Evolutionary conservation across 2,329 filamentous ascomycete species (phyloP).

Genomic region (Teratosphaeria pseudoeucalypti): DNA sequence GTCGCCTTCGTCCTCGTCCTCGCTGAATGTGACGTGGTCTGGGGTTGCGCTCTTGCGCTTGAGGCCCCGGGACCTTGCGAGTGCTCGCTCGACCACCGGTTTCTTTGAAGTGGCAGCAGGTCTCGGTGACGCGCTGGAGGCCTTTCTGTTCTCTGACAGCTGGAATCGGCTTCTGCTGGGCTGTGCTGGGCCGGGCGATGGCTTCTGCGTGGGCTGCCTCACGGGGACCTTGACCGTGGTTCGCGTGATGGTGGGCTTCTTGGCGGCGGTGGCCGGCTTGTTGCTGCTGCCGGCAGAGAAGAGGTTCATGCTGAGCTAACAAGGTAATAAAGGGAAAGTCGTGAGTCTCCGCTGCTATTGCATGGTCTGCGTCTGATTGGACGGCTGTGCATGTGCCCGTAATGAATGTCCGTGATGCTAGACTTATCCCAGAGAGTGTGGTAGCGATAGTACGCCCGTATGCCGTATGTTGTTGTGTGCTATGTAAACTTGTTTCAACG

Average conservation of each 20-base stretch:
- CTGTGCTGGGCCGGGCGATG: slow-evolving; percentile 4
- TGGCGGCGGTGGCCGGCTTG: slow-evolving; percentile 8
- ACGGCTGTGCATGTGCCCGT: background rate
- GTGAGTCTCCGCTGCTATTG: background rate
- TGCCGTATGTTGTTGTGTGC: background rate
- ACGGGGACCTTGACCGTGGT: slow-evolving; percentile 15
- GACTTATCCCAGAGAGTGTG: background rate
- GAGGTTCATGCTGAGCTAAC: slow-evolving; percentile 18
- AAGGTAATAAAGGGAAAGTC: background rate
- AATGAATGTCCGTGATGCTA: background rate
- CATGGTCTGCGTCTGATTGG: background rate
- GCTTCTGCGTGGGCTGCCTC: slow-evolving; percentile 7
- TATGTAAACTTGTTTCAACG: background rate
- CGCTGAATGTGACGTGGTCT: slow-evolving; percentile 22
- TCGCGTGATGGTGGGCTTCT: slow-evolving; percentile 15
- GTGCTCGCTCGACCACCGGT: slow-evolving; percentile 1
- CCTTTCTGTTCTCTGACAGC: slow-evolving; percentile 5
- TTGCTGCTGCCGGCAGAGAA: slow-evolving; percentile 1
- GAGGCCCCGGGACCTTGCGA: slow-evolving; percentile 11
- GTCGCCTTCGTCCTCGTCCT: slow-evolving; percentile 21
- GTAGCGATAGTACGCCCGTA: background rate
- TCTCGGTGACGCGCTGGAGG: background rate
- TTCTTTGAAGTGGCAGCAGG: background rate
- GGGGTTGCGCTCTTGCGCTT: slow-evolving; percentile 28
- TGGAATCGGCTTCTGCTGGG: slow-evolving; percentile 16